Percentiles rank a stretch among this genome's conserved stretches.
phyloP scores from a whole-genome alignment of 225 moss, liverwort and hornwort species.

The Bryum argenteum region DNA sequence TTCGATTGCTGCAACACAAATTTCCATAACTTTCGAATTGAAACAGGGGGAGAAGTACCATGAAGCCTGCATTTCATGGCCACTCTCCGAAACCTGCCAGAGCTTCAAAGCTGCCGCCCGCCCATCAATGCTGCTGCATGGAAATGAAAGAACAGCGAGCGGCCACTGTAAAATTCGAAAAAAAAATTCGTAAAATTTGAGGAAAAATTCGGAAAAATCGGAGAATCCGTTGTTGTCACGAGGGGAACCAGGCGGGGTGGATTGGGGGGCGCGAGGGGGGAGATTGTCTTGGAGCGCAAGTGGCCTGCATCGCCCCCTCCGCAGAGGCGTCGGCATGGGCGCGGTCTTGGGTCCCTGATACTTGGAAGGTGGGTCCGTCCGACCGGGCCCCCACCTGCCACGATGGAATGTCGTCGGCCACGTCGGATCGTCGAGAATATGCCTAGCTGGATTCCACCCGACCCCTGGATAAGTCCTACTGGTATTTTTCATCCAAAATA shows the following conservation, averaged over 20 bases:
- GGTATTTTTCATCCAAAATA: not conserved
- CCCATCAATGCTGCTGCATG: not conserved
- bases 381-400: not conserved
- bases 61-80: constrained; percentile 24
- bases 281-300: not conserved
- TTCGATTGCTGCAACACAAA: too few relatives aligned
- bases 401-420: not conserved
- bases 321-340: constrained; percentile 24
- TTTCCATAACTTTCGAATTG: too few relatives aligned
- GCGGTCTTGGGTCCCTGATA: not conserved
- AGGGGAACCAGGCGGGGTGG: not conserved
- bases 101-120: not conserved
- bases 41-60: constrained; percentile 15
- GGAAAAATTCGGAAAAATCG: rapidly evolving
- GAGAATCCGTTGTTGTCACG: not conserved
- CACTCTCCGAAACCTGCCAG: not conserved
- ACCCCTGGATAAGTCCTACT: not conserved
- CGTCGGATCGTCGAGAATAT: not conserved
- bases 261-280: not conserved
- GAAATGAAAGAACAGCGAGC: not conserved
- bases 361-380: constrained; percentile 8
- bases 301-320: not conserved
- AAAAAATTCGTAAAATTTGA: not conserved
- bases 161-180: not conserved
- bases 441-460: not conserved